Conservation (phyloP, 2,329 filamentous ascomycete species). For the Exophiala xenobiotica region DNA sequence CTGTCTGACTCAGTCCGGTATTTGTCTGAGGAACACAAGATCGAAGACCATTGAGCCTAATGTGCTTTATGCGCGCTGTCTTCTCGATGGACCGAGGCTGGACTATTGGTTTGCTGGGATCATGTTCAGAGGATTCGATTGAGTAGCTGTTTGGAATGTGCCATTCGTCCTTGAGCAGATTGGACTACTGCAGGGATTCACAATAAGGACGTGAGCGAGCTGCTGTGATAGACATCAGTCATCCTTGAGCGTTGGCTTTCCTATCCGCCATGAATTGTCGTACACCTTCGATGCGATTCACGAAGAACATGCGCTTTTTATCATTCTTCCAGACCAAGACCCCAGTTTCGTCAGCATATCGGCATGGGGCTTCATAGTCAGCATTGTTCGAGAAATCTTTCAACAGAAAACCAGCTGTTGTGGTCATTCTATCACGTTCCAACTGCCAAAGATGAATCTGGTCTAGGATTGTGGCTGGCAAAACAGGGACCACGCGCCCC, state of each 20-base stretch:
- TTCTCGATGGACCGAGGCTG: too few species aligned
- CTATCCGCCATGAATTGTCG: constrained; percentile 71
- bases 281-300: constrained; percentile 86
- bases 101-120: too few species aligned
- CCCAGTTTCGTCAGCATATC: constrained; percentile 82
- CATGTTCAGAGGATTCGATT: too few species aligned
- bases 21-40: too few species aligned
- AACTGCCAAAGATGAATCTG: constrained; percentile 98
- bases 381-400: constrained; percentile 77
- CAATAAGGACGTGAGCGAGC: too few species aligned
- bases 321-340: constrained; percentile 87
- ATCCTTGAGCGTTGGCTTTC: constrained; percentile 34
- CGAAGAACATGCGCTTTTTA: constrained; percentile 80
- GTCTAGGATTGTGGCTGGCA: constrained; percentile 94
- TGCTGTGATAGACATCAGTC: neutral
- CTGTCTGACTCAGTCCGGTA: too few species aligned
- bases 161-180: too few species aligned
- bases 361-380: constrained; percentile 54
- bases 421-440: constrained; percentile 90
- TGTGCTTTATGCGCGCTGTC: too few species aligned
- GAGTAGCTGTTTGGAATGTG: too few species aligned
- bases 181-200: too few species aligned
- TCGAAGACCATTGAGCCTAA: too few species aligned
- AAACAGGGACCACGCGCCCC: constrained; percentile 55
- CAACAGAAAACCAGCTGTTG: constrained; percentile 80